These are phyloP conservation scores for Tuber aestivum DNA, from an alignment of 495 filamentous ascomycete genomes.

Conservation along the genomic window DNA sequence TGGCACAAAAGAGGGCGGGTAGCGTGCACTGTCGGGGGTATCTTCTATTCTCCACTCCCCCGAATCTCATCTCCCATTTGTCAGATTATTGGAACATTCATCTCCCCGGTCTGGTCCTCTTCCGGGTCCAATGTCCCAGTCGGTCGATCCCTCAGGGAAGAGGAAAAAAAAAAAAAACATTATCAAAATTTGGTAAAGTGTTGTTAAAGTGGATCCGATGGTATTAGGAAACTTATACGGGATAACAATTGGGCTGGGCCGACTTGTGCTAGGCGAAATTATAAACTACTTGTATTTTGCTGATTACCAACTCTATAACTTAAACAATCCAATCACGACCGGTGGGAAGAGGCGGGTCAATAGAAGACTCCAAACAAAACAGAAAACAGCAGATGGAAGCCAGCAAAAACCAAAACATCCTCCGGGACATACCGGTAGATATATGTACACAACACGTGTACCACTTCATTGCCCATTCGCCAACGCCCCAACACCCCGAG, in stretches of 20 bases:
- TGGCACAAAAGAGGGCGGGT: too few species aligned
- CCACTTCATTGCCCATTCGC: constrained; percentile 13
- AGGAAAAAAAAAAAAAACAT: too few species aligned
- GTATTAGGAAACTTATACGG: background rate
- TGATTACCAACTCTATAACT: background rate
- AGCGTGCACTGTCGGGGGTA: too few species aligned
- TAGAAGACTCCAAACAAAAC: background rate
- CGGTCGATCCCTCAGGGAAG: too few species aligned
- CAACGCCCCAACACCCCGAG: constrained; percentile 14
- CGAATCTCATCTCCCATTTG: too few species aligned
- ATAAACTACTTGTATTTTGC: background rate
- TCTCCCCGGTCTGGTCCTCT: too few species aligned
- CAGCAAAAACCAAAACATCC: background rate
- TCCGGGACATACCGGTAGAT: background rate
- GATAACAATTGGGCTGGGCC: background rate
- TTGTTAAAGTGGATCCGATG: too few species aligned
- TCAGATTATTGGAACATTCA: too few species aligned
- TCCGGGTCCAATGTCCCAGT: too few species aligned
- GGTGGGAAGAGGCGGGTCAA: background rate
- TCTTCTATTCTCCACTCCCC: too few species aligned
- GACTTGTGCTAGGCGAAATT: background rate
- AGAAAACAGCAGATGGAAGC: background rate
- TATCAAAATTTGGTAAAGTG: too few species aligned
- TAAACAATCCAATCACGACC: background rate
- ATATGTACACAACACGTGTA: background rate